Evolutionary conservation across 1,139 yeast genomes (phyloP).

Genomic region (Yamadazyma sp.): DNA sequence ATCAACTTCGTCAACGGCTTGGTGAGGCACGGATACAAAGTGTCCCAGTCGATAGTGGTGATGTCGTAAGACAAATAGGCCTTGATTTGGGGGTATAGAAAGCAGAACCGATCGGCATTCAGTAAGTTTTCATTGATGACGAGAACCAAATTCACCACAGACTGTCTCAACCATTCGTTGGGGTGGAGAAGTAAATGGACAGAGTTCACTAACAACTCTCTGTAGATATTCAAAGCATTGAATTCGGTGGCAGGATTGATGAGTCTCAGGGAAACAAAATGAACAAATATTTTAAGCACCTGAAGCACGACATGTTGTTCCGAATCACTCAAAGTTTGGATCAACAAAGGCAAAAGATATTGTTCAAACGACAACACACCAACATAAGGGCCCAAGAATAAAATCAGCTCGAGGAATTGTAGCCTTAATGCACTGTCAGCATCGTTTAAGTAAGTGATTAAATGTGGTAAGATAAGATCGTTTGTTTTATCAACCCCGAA

Average conservation of each 20-base stretch:
- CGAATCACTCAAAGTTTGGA: constrained; percentile 79
- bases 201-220: constrained; percentile 34
- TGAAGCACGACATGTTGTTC: constrained; percentile 83
- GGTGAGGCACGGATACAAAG: constrained; percentile 62
- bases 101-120: constrained; percentile 79
- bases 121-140: constrained; percentile 63
- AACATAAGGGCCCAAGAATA: constrained; percentile 73
- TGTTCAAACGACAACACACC: constrained; percentile 86
- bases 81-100: constrained; percentile 78
- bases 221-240: constrained; percentile 42
- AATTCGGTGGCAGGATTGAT: constrained; percentile 41
- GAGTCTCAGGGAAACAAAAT: constrained; percentile 30
- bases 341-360: constrained; percentile 77
- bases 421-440: constrained; percentile 65
- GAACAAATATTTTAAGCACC: constrained; percentile 62
- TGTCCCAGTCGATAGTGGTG: constrained; percentile 62
- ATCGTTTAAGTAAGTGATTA: constrained; percentile 89
- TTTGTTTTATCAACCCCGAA: constrained; percentile 87
- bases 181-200: constrained; percentile 66
- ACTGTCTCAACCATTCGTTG: constrained; percentile 80
- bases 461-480: constrained; percentile 84
- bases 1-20: constrained; percentile 67
- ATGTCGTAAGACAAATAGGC: constrained; percentile 79
- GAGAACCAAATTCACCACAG: constrained; percentile 60
- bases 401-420: constrained; percentile 73